phyloP scores from a whole-genome alignment of 306 rosid species.

The Lablab purpureus region DNA sequence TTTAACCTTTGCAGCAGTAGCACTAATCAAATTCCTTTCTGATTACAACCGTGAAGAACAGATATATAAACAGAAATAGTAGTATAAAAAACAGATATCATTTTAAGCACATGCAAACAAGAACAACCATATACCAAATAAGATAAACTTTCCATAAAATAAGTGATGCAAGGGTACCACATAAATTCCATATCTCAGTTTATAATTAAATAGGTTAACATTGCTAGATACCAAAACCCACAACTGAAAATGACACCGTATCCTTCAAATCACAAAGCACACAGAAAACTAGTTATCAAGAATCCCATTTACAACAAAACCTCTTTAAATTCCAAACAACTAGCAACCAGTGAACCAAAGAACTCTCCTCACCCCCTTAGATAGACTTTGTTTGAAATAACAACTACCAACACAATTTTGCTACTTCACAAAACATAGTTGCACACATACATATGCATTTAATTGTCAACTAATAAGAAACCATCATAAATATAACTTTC shows the following conservation, averaged over 20 bases:
- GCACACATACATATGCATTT: neutral
- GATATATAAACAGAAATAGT: constrained; percentile 14
- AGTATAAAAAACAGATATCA: constrained; percentile 24
- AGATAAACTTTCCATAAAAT: neutral
- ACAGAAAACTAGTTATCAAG: constrained; percentile 11
- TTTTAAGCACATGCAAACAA: constrained; percentile 32
- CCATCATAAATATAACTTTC: neutral
- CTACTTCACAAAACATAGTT: neutral
- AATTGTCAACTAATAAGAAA: neutral
- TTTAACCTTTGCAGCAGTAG: constrained; percentile 71
- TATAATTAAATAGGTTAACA: constrained; percentile 21
- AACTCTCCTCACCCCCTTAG: neutral
- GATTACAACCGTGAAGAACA: constrained; percentile 39
- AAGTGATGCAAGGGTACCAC: constrained; percentile 17
- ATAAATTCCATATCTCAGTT: constrained; percentile 4
- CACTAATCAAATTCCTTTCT: constrained; percentile 52
- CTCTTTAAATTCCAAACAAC: constrained; percentile 25
- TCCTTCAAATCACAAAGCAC: constrained; percentile 22
- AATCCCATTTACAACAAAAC: constrained; percentile 27
- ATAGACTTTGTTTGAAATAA: neutral
- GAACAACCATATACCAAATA: constrained; percentile 6
- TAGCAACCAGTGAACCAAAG: constrained; percentile 36
- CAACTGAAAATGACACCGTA: constrained; percentile 8
- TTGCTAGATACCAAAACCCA: neutral
- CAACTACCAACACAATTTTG: constrained; percentile 14